Base-by-base conservation (phyloP, 2,329 filamentous ascomycete genomes). In the Pseudocercospora macadamiae region DNA sequence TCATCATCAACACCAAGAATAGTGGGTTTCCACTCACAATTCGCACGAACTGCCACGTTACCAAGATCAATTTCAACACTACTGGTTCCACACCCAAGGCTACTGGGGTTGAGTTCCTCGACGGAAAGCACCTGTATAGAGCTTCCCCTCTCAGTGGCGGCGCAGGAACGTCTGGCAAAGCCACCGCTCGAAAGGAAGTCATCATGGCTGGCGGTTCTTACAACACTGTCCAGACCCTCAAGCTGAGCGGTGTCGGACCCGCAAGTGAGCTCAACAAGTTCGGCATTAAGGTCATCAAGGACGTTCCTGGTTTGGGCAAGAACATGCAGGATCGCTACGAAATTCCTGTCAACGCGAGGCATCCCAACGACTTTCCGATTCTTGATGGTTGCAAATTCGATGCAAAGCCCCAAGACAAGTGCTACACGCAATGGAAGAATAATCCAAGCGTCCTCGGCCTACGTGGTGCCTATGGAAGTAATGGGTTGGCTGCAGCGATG, bases 11-110 rank as follows among this genome's bases (percentile, higher is more conserved):
- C 6, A 76, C 76, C 60, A 77, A 80, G 66, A 59, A 67, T 3
- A 75, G 84, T 60, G 83, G 83, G 19, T 78, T 76, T 42, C 80
- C 80, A 66, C 79, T 87, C 0, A 83, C 85, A 54, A 75, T 87
- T 48, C 77, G 79, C 36, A 76, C 80, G 2, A 88, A 88, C 72
- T 83, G 80, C 36, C 75, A 89, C 48, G 89, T 84, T 63, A 86
- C 87, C 54, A 86, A 86, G 70, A 74, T 91, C 70, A 76, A 78
- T 21, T 88, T 87, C 64, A 86, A 88, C 34, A 83, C 86, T 1
- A 86, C 47, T 7, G 60, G 82, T 14, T 68, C 76, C 12, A 82
- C 81, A 54, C 72, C 77, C 2, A 77, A 80, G 61, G 76, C 76
- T 1, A 74, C 68, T 16, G 76, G 76, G 53, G 75, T 78, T 4